Evolutionary conservation across 116 monocot species (phyloP).

Genomic region (Phalaenopsis hybrid): DNA sequence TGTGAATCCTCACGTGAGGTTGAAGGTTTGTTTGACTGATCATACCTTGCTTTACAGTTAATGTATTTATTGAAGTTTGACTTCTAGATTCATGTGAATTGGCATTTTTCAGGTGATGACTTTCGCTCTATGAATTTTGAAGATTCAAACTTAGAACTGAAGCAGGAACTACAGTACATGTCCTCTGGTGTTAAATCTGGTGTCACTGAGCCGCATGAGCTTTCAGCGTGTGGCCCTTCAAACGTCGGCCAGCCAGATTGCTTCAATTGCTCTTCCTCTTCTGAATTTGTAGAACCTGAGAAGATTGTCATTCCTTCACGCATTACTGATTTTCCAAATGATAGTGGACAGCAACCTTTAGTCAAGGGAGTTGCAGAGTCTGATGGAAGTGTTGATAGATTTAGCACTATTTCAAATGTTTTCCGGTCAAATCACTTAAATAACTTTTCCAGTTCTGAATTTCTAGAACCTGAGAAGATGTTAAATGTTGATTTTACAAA

Average conservation of each 20-base stretch:
- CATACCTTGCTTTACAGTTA: neutral
- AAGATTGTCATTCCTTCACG: constrained; percentile 26
- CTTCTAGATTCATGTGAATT: neutral
- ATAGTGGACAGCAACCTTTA: constrained; percentile 44
- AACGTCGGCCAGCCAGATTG: constrained; percentile 23
- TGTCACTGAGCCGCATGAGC: constrained; percentile 17
- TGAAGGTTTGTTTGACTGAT: constrained; percentile 35
- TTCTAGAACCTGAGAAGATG: constrained; percentile 85
- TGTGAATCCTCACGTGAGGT: constrained; percentile 15
- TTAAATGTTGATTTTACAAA: constrained; percentile 25
- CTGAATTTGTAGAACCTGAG: constrained; percentile 61
- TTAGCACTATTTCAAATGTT: constrained; percentile 9
- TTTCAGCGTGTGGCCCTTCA: constrained; percentile 6
- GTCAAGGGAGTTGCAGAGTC: constrained; percentile 52
- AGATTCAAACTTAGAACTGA: constrained; percentile 4
- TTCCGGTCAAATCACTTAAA: constrained; percentile 13
- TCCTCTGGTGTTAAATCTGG: neutral
- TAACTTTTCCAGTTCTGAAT: constrained; percentile 44
- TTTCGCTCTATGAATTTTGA: neutral
- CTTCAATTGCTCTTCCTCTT: neutral
- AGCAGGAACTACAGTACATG: constrained; percentile 12
- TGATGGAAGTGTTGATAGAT: constrained; percentile 65
- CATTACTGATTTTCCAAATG: constrained; percentile 30
- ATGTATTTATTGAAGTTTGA: neutral
- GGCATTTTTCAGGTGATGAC: constrained; percentile 16